A percentile compares a stretch with the other conserved stretches of the same genome.
Evolutionary conservation across 805 yeast species (phyloP).

Genomic region (Saturnispora serradocipensis): DNA sequence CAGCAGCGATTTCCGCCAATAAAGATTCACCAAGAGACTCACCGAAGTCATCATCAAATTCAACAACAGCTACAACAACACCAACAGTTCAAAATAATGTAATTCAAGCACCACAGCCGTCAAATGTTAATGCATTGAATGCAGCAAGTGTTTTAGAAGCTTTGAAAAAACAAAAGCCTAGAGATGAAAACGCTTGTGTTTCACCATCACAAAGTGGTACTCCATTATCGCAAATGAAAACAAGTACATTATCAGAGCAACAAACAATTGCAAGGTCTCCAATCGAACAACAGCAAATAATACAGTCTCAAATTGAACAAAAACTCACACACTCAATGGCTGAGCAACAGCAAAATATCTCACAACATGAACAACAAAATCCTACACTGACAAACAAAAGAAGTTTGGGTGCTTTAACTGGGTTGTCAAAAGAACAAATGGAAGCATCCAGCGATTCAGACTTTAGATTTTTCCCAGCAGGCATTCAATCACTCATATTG

Average conservation of each 20-base stretch:
- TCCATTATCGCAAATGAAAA: background rate
- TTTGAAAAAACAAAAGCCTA: constrained; percentile 27
- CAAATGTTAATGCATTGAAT: constrained; percentile 27
- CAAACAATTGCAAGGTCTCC: background rate
- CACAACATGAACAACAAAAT: background rate
- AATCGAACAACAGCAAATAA: background rate
- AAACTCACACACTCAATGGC: background rate
- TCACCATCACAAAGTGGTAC: constrained; percentile 2
- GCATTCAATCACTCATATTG: constrained; percentile 26
- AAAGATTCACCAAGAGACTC: constrained; percentile 9
- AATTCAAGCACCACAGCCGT: constrained; percentile 2
- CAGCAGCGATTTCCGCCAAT: constrained; percentile 25
- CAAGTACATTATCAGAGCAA: background rate
- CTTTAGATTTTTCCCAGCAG: constrained; percentile 29
- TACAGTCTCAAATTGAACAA: background rate
- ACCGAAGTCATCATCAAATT: background rate
- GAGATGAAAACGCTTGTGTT: constrained; percentile 13
- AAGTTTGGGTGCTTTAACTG: background rate
- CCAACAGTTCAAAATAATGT: background rate
- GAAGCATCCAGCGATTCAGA: constrained; percentile 16
- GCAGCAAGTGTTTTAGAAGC: constrained; percentile 32
- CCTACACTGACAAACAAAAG: background rate
- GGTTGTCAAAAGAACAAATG: background rate
- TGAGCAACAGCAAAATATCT: background rate
- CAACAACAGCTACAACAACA: background rate